These are phyloP conservation scores for Petunia hybrid DNA, from an alignment of 305 asterid species.

Conservation along the genomic window DNA sequence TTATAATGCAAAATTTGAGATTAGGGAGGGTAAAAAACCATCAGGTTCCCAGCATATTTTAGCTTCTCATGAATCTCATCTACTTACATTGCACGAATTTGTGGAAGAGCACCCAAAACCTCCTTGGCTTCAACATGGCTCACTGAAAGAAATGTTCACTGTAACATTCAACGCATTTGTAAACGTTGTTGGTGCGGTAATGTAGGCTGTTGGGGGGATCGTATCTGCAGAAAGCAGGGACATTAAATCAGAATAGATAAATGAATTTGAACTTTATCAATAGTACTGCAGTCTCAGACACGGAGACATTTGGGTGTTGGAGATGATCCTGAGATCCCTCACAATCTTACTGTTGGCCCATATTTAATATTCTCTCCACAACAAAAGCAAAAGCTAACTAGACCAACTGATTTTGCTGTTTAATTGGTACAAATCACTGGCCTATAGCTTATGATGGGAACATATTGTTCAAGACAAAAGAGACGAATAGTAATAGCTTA, in stretches of 20 bases:
- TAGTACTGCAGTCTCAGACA: background rate
- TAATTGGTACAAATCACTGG: too few relatives aligned
- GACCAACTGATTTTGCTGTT: too few relatives aligned
- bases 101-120: constrained; percentile 78
- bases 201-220: constrained; percentile 70
- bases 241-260: constrained; percentile 21
- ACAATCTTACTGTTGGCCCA: background rate
- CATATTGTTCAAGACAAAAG: too few relatives aligned
- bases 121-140: constrained; percentile 55
- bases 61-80: background rate
- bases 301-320: background rate
- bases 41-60: constrained; percentile 1
- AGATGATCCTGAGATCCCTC: background rate
- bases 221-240: constrained; percentile 29
- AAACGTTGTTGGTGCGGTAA: constrained; percentile 60
- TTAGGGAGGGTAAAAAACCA: background rate
- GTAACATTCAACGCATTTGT: constrained; percentile 71
- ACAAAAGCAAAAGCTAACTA: background rate
- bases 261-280: background rate
- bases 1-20: background rate
- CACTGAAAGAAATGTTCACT: constrained; percentile 76
- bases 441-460: too few relatives aligned
- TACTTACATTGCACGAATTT: constrained; percentile 31
- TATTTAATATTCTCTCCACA: background rate
- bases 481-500: background rate